These are phyloP conservation scores for Hemileccinum impolitum DNA, from an alignment of 768 basidiomycete genomes.

Conservation along the genomic window DNA sequence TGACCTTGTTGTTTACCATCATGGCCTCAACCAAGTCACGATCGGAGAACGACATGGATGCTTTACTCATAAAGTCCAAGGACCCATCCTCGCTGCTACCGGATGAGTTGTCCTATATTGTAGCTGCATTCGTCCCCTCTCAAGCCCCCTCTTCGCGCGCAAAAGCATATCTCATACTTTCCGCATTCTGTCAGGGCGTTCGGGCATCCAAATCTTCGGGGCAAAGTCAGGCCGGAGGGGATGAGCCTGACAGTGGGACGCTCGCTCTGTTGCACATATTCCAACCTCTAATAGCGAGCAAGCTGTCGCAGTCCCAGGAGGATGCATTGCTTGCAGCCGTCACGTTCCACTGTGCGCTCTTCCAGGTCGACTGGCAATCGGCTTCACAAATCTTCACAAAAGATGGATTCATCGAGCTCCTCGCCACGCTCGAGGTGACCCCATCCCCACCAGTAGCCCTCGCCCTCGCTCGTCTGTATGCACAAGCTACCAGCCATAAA, in stretches of 20 bases:
- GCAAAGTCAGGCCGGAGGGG: slow-evolving; percentile 33
- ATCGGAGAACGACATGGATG: slow-evolving; percentile 22
- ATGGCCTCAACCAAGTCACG: slow-evolving; percentile 6
- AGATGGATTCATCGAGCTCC: slow-evolving; percentile 59
- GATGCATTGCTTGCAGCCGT: slow-evolving; percentile 49
- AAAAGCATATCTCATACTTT: slow-evolving; percentile 68
- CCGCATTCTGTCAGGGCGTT: slow-evolving; percentile 62
- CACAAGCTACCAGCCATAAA: slow-evolving; percentile 76
- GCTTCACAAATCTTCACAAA: slow-evolving; percentile 63
- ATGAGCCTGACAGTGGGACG: slow-evolving; percentile 45
- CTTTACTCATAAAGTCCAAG: slow-evolving; percentile 32
- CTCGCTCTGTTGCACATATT: slow-evolving; percentile 50
- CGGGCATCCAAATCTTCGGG: slow-evolving; percentile 37
- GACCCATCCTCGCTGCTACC: slow-evolving; percentile 40
- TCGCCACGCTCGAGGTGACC: slow-evolving; percentile 65
- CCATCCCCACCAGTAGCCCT: slow-evolving; percentile 47
- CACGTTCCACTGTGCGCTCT: slow-evolving; percentile 72
- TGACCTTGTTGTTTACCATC: neutral
- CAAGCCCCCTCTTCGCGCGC: slow-evolving; percentile 46
- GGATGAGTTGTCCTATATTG: slow-evolving; percentile 52
- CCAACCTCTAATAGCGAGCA: slow-evolving; percentile 44
- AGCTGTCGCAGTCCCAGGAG: slow-evolving; percentile 57
- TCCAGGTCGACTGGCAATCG: slow-evolving; percentile 74
- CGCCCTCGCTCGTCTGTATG: slow-evolving; percentile 68
- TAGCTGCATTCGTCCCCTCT: slow-evolving; percentile 50